These are phyloP conservation scores for Leccinellum luteum DNA, from an alignment of 768 basidiomycete genomes.

Conservation along the genomic window DNA sequence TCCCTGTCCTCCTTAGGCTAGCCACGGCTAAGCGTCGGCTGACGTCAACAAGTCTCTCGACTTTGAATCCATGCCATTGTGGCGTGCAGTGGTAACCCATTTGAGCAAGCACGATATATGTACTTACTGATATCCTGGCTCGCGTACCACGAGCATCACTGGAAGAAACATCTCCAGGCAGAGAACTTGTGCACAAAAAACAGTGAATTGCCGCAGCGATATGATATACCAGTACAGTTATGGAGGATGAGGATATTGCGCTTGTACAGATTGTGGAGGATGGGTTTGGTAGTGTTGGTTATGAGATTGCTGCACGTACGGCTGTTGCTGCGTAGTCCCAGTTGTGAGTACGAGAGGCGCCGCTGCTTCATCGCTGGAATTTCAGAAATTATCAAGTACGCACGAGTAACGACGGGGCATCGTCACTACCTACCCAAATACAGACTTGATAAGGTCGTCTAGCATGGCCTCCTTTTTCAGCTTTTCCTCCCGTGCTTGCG, in stretches of 20 bases:
- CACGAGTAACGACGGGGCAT: background rate
- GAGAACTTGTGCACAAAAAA: background rate
- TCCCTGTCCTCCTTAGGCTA: background rate
- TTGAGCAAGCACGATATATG: background rate
- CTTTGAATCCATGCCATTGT: background rate
- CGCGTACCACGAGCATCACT: background rate
- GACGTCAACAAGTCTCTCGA: background rate
- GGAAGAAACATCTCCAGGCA: background rate
- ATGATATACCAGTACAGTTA: slow-evolving; percentile 1
- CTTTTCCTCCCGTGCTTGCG: slow-evolving; percentile 51
- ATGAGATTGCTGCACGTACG: slow-evolving; percentile 7
- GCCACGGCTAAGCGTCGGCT: background rate
- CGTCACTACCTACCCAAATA: slow-evolving; percentile 47
- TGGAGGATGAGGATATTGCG: slow-evolving; percentile 16
- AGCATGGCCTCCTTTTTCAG: slow-evolving; percentile 61
- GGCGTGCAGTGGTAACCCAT: background rate
- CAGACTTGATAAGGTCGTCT: slow-evolving; percentile 47
- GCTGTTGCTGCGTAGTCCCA: slow-evolving; percentile 4
- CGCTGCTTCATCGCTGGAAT: slow-evolving; percentile 27
- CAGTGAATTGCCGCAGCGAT: background rate
- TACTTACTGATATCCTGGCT: background rate
- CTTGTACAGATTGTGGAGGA: slow-evolving; percentile 11
- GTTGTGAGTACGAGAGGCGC: slow-evolving; percentile 14
- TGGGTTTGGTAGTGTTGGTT: slow-evolving; percentile 11
- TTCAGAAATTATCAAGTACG: background rate